Evolutionary conservation across 2,329 filamentous ascomycete species (phyloP), one percentile per base, ranked within the genome.

Genomic region (Ceratocystis alfenasii): DNA sequence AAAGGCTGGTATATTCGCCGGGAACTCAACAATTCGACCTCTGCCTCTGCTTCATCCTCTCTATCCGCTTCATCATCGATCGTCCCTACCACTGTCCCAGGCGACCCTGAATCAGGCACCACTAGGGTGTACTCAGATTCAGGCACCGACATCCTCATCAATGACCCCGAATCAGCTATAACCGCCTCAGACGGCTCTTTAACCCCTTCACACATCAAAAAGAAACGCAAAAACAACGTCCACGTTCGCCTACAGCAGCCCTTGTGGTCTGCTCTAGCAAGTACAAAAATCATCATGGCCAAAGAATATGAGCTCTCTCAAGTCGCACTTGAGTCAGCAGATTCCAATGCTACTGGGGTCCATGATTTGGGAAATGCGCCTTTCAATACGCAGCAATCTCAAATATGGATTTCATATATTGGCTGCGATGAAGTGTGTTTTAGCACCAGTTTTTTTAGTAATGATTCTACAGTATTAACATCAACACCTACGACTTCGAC

Each of bases 251-350:
- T 90, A 74, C 87, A 90, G 73, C 92, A 96, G 77, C 92, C 92
- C 62, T 83, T 96, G 70, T 96, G 92, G 92, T 90, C 92, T 69
- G 92, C 92, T 61, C 83, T 96, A 71, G 92, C 92, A 63, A 96
- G 90, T 77, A 96, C 92, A 73, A 96, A 96, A 80, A 92, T 96
- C 74, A 93, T 94, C 71, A 90, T 96, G 77, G 87, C 95, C 73
- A 94, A 95, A 78, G 92, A 91, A 76, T 89, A 90, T 71, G 88
- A 91, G 76, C 83, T 95, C 74, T 93, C 89, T 70, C 86, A 89
- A 74, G 85, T 87, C 67, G 83, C 87, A 68, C 83, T 84, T 65
- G 88, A 91, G 76, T 87, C 86, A 63, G 84, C 83, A 41, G 87
- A 87, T 72, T 86, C 88, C 70, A 87, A 89, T 73, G 85, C 86